Conservation (phyloP, 176 grass and related monocot species). For the Bromus sterilis region DNA sequence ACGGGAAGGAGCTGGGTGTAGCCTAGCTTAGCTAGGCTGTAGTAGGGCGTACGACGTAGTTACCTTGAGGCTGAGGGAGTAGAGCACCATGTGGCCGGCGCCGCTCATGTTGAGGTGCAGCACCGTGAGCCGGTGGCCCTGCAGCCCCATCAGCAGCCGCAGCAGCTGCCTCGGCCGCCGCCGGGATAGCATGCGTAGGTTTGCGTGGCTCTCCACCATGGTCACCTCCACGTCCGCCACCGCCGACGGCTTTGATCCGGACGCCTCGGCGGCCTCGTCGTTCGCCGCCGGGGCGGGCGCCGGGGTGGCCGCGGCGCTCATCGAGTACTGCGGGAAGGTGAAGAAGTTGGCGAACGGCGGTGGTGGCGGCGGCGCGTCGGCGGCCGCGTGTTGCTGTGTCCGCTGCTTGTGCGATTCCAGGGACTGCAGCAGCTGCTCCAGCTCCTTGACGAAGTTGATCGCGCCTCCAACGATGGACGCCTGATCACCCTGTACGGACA, state of each 20-base stretch:
- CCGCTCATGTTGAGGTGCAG: slow-evolving; percentile 81
- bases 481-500: slow-evolving; percentile 63
- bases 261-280: not conserved
- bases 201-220: slow-evolving; percentile 78
- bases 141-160: slow-evolving; percentile 50
- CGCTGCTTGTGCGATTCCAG: slow-evolving; percentile 42
- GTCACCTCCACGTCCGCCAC: slow-evolving; percentile 80
- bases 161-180: slow-evolving; percentile 57
- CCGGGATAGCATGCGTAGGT: slow-evolving; percentile 49
- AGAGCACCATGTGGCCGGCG: slow-evolving; percentile 49
- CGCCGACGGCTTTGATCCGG: slow-evolving; percentile 32
- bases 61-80: slow-evolving; percentile 91
- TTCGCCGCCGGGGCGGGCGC: not conserved
- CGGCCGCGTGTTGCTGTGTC: not conserved
- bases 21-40: too few species aligned
- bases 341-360: slow-evolving; percentile 55
- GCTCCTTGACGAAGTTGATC: slow-evolving; percentile 94
- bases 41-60: too few species aligned
- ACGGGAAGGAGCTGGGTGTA: not conserved
- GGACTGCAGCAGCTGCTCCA: slow-evolving; percentile 80
- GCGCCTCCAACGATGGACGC: slow-evolving; percentile 87
- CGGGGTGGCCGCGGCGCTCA: not conserved
- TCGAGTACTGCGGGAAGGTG: slow-evolving; percentile 76
- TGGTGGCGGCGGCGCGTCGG: not conserved
- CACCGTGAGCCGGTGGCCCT: slow-evolving; percentile 46